A percentile compares a stretch with the other conserved stretches of the same genome.
Evolutionary conservation across 768 basidiomycete species (phyloP).

Genomic region (Pulveroboletus sp.): DNA sequence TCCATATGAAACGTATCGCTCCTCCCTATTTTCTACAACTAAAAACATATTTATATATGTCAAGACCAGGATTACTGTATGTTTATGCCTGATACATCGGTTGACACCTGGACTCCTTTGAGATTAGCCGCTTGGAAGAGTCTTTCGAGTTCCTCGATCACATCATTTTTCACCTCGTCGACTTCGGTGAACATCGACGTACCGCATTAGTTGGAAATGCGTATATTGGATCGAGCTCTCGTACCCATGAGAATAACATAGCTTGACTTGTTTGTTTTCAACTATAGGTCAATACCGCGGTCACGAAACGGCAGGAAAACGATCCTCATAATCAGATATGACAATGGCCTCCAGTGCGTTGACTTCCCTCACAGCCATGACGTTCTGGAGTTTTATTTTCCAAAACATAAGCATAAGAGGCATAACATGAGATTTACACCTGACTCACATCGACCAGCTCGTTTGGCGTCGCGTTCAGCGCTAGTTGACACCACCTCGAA

Average conservation of each 20-base stretch:
- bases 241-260: not conserved
- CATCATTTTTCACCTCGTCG: too few species aligned
- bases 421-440: not conserved
- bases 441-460: conserved; percentile 76
- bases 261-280: not conserved
- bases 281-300: not conserved
- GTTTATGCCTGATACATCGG: too few species aligned
- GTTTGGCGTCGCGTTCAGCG: conserved; percentile 66
- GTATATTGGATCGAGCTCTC: not conserved
- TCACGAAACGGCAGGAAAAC: conserved; percentile 23
- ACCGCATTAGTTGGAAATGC: not conserved
- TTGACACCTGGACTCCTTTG: not conserved
- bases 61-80: not conserved
- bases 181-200: too few species aligned
- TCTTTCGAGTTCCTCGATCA: not conserved
- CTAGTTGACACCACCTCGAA: conserved; percentile 69
- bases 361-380: conserved; percentile 61
- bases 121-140: not conserved
- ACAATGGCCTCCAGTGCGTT: conserved; percentile 67
- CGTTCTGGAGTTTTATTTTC: conserved; percentile 36
- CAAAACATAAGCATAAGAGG: conserved; percentile 3
- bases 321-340: conserved; percentile 64
- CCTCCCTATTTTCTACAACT: too few species aligned
- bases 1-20: too few species aligned
- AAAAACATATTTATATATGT: too few species aligned